These are phyloP conservation scores for Clathrospora elynae DNA, from an alignment of 2,329 filamentous ascomycete genomes.

Conservation along the genomic window DNA sequence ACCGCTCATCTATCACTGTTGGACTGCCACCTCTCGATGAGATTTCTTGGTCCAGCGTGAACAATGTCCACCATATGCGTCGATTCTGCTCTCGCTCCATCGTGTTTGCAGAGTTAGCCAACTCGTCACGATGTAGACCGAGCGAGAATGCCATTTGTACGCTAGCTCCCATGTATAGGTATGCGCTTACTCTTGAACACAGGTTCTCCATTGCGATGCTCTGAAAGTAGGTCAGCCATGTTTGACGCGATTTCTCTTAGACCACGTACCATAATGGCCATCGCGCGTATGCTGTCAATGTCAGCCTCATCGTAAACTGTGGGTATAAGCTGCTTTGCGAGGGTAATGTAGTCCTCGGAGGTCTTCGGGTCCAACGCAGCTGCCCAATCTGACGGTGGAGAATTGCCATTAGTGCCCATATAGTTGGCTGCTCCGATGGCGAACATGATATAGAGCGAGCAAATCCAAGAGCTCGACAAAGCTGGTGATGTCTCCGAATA, in stretches of 20 bases:
- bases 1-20: slow-evolving; percentile 41
- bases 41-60: slow-evolving; percentile 44
- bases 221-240: slow-evolving; percentile 23
- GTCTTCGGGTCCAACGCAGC: slow-evolving; percentile 31
- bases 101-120: slow-evolving; percentile 32
- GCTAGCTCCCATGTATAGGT: slow-evolving; percentile 45
- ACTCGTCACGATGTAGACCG: slow-evolving; percentile 44
- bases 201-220: slow-evolving; percentile 44
- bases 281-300: slow-evolving; percentile 45
- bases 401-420: slow-evolving; percentile 27
- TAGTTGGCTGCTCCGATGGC: slow-evolving; percentile 40
- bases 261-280: slow-evolving; percentile 41
- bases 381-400: slow-evolving; percentile 26
- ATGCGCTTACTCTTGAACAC: slow-evolving; percentile 43
- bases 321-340: slow-evolving; percentile 43
- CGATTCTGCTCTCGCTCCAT: slow-evolving; percentile 44
- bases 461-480: slow-evolving; percentile 44
- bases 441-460: slow-evolving; percentile 45
- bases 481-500: slow-evolving; percentile 29
- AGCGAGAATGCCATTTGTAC: slow-evolving; percentile 47
- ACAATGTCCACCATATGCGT: slow-evolving; percentile 48
- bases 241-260: not conserved
- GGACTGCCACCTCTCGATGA: slow-evolving; percentile 46
- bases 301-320: slow-evolving; percentile 45
- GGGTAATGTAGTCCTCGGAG: slow-evolving; percentile 41